These are phyloP conservation scores for Diaporthe eres DNA, from an alignment of 2,329 filamentous ascomycete genomes.

Conservation along the genomic window DNA sequence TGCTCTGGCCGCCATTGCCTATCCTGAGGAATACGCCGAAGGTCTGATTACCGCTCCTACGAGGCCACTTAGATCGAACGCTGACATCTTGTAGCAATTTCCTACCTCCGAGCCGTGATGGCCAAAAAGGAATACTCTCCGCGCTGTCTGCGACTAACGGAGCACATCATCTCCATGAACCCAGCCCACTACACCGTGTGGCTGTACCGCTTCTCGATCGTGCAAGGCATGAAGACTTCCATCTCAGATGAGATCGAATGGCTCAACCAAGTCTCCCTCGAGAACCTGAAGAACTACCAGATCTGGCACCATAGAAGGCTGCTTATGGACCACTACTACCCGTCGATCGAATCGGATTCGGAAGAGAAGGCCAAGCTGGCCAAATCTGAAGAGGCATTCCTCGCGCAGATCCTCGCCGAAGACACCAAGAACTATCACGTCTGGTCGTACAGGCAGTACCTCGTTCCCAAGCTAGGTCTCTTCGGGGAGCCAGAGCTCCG, in stretches of 20 bases:
- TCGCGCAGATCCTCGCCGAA: conserved; percentile 82
- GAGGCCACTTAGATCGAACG: conserved; percentile 38
- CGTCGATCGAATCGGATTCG: conserved; percentile 72
- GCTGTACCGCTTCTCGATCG: conserved; percentile 89
- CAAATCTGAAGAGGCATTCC: conserved; percentile 79
- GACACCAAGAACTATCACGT: conserved; percentile 99
- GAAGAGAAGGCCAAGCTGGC: conserved; percentile 71
- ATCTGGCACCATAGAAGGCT: conserved; percentile 88
- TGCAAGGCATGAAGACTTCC: conserved; percentile 76
- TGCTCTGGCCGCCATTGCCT: conserved; percentile 93
- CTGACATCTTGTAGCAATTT: conserved; percentile 73
- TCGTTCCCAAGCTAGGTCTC: conserved; percentile 75
- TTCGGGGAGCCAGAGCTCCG: conserved; percentile 77
- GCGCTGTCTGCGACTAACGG: conserved; percentile 84
- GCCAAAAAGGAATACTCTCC: conserved; percentile 85
- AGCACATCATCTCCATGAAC: conserved; percentile 92
- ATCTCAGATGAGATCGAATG: conserved; percentile 83
- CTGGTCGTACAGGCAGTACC: conserved; percentile 91
- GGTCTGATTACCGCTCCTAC: conserved; percentile 54
- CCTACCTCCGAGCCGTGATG: conserved; percentile 96
- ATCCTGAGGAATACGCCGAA: conserved; percentile 90
- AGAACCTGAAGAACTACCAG: conserved; percentile 97
- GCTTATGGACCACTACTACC: conserved; percentile 71
- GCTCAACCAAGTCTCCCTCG: conserved; percentile 86
- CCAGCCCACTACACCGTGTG: conserved; percentile 98